These are phyloP conservation scores for Pseudogymnoascus sp. DNA, from an alignment of 2,329 filamentous ascomycete genomes.

Conservation along the genomic window DNA sequence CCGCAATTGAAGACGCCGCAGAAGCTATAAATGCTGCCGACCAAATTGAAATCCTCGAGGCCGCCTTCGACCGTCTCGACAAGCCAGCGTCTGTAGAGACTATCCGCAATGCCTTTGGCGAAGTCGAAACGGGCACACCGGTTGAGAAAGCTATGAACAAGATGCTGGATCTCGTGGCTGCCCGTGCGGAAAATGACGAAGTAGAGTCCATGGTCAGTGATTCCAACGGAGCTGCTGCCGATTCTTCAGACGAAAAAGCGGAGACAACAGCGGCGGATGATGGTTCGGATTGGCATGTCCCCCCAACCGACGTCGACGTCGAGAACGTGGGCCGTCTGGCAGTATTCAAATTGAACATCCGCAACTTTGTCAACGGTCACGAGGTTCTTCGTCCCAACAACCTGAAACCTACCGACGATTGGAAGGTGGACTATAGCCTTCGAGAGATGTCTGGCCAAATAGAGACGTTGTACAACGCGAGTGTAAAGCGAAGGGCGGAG, in stretches of 20 bases:
- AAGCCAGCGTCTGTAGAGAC: not conserved
- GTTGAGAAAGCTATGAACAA: not conserved
- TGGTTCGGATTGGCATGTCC: not conserved
- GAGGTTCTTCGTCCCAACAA: slow-evolving; percentile 54
- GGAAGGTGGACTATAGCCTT: slow-evolving; percentile 74
- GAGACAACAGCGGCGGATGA: not conserved
- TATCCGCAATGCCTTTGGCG: not conserved
- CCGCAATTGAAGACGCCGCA: slow-evolving; percentile 22
- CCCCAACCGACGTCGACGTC: not conserved
- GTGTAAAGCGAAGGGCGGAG: slow-evolving; percentile 48
- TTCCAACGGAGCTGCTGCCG: not conserved
- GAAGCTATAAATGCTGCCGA: slow-evolving; percentile 15
- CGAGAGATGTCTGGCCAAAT: slow-evolving; percentile 46
- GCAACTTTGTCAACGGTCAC: slow-evolving; percentile 63
- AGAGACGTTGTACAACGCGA: slow-evolving; percentile 44
- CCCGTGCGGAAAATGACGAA: not conserved
- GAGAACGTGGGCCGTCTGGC: not conserved
- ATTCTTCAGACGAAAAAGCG: slow-evolving; percentile 4
- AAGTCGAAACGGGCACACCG: not conserved
- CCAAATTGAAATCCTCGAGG: slow-evolving; percentile 4
- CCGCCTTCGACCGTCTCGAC: not conserved
- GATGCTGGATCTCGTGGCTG: not conserved
- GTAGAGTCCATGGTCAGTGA: not conserved
- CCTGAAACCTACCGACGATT: slow-evolving; percentile 42
- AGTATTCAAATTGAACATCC: slow-evolving; percentile 47